These are phyloP conservation scores for Teunomyces pallodes DNA, from an alignment of 805 yeast genomes.

Conservation along the genomic window DNA sequence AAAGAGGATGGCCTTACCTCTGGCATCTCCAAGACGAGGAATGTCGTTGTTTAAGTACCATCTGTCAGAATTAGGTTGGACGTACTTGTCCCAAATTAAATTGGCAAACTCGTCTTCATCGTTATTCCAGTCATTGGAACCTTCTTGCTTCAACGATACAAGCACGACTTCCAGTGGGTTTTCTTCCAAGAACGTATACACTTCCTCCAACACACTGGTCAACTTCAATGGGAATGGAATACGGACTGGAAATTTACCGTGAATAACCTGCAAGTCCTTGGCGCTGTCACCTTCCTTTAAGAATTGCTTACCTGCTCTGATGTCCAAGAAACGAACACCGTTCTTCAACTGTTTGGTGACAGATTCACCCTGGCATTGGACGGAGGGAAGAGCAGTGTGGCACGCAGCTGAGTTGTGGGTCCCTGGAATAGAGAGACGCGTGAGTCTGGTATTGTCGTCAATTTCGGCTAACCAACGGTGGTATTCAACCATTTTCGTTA, in stretches of 20 bases:
- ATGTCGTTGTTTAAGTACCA: constrained; percentile 60
- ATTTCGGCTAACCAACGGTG: constrained; percentile 55
- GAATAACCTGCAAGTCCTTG: constrained; percentile 62
- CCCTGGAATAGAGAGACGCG: constrained; percentile 69
- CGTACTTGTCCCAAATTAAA: constrained; percentile 55
- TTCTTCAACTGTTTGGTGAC: constrained; percentile 61
- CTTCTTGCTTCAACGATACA: constrained; percentile 73
- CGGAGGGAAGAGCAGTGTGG: constrained; percentile 69
- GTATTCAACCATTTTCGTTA: constrained; percentile 35
- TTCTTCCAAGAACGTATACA: constrained; percentile 53
- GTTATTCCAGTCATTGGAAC: constrained; percentile 63
- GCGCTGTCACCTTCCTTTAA: constrained; percentile 48
- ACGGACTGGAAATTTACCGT: constrained; percentile 74
- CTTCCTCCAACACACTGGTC: constrained; percentile 50
- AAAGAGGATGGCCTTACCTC: constrained; percentile 67
- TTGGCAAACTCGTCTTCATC: constrained; percentile 63
- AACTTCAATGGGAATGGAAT: constrained; percentile 56
- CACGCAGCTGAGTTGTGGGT: constrained; percentile 82
- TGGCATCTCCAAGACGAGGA: constrained; percentile 58
- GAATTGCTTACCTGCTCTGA: constrained; percentile 60
- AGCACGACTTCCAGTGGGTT: constrained; percentile 61
- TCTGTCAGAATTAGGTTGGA: constrained; percentile 46
- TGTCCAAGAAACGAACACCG: constrained; percentile 75
- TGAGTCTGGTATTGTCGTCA: constrained; percentile 48
- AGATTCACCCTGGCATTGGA: constrained; percentile 67